Percentiles rank a stretch among this genome's conserved stretches.
Evolutionary conservation across 1,284 basidiomycete species (phyloP).

Genomic region (Naganishia cerealis): DNA sequence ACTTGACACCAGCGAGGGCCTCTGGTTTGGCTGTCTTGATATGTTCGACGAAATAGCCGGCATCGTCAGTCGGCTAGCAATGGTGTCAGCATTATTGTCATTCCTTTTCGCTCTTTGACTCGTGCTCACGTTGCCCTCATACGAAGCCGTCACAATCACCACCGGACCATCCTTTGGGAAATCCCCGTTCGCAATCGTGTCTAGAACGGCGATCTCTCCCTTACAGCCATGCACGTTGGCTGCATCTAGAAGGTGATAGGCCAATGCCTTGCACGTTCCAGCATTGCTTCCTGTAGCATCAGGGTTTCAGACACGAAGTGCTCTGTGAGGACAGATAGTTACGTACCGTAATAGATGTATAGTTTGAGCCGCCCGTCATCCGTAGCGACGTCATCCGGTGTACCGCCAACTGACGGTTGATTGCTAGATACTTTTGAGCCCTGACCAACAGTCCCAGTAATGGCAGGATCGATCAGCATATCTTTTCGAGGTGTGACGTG

Average conservation of each 20-base stretch:
- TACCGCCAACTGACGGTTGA: background rate
- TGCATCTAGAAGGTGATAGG: constrained; percentile 57
- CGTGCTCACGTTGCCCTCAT: constrained; percentile 54
- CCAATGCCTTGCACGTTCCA: constrained; percentile 60
- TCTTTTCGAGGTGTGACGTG: constrained; percentile 53
- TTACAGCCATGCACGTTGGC: constrained; percentile 56
- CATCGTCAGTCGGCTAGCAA: constrained; percentile 60
- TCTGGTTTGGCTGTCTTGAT: constrained; percentile 49
- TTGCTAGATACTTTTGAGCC: background rate
- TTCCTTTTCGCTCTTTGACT: background rate
- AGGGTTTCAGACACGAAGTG: background rate
- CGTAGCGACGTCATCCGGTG: background rate
- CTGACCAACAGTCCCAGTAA: background rate
- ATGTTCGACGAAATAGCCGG: constrained; percentile 58
- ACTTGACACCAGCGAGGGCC: constrained; percentile 55
- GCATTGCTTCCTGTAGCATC: constrained; percentile 58
- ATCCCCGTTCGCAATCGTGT: constrained; percentile 53
- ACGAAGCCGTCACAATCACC: constrained; percentile 60
- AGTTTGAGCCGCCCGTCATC: constrained; percentile 36
- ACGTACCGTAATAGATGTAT: constrained; percentile 30
- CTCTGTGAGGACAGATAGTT: background rate
- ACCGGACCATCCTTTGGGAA: constrained; percentile 59
- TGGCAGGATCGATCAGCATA: constrained; percentile 31
- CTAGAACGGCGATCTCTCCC: constrained; percentile 55
- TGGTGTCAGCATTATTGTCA: background rate